A percentile compares a stretch with the other conserved stretches of the same genome.
Evolutionary conservation across 2,329 filamentous ascomycete genomes (phyloP).

Genomic region (Uncinocarpus reesii): DNA sequence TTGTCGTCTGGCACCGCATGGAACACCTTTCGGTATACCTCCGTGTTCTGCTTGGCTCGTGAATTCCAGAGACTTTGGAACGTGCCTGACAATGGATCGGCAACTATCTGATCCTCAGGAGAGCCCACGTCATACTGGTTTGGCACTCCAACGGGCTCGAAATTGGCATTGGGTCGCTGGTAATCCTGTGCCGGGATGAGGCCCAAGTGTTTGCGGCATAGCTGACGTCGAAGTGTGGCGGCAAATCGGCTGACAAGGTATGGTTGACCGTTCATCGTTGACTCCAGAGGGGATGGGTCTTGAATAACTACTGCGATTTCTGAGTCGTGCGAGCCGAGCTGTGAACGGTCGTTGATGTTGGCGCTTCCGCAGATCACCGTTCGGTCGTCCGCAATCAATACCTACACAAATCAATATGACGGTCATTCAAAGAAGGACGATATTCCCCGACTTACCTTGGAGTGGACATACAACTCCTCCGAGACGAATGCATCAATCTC

Average conservation of each 20-base stretch:
- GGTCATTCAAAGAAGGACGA: slow-evolving; percentile 39
- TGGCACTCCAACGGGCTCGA: slow-evolving; percentile 46
- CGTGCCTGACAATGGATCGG: slow-evolving; percentile 49
- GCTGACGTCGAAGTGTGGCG: slow-evolving; percentile 66
- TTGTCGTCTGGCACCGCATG: slow-evolving; percentile 51
- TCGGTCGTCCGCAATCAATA: slow-evolving; percentile 69
- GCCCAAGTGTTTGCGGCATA: slow-evolving; percentile 86
- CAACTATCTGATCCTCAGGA: slow-evolving; percentile 42
- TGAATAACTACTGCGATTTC: slow-evolving; percentile 87
- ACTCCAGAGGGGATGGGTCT: slow-evolving; percentile 60
- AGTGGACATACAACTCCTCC: slow-evolving; percentile 92
- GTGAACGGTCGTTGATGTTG: slow-evolving; percentile 61
- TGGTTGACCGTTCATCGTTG: slow-evolving; percentile 60
- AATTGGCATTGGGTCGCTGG: slow-evolving; percentile 50
- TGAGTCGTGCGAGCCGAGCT: slow-evolving; percentile 73
- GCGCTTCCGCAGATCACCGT: slow-evolving; percentile 71
- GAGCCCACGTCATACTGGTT: slow-evolving; percentile 47
- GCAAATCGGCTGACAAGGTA: slow-evolving; percentile 68
- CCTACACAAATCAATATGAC: slow-evolving; percentile 28
- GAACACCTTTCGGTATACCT: slow-evolving; percentile 52
- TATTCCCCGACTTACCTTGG: slow-evolving; percentile 45
- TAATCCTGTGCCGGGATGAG: slow-evolving; percentile 63
- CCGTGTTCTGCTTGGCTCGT: slow-evolving; percentile 49
- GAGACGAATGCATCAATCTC: slow-evolving; percentile 84
- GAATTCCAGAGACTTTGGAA: slow-evolving; percentile 49